Evolutionary conservation across 306 rosid genomes (phyloP).

Genomic region (Prunus padus): DNA sequence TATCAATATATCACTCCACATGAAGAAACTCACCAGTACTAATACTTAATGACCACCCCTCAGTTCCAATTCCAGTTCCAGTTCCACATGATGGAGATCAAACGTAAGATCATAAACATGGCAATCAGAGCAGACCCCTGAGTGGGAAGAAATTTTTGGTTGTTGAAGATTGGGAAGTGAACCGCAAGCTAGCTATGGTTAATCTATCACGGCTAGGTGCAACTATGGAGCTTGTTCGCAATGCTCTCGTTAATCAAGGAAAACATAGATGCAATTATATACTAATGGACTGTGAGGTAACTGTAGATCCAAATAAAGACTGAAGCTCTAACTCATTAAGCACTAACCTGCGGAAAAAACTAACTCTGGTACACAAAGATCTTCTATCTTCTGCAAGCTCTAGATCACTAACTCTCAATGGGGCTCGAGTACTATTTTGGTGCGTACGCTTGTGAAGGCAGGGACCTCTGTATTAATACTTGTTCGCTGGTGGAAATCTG

Average conservation of each 20-base stretch:
- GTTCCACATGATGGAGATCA: constrained; percentile 15
- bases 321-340: too few species aligned
- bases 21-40: constrained; percentile 4
- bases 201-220: constrained; percentile 49
- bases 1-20: too few species aligned
- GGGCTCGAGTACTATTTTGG: too few species aligned
- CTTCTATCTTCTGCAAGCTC: too few species aligned
- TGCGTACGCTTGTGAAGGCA: too few species aligned
- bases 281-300: constrained; percentile 7
- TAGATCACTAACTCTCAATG: too few species aligned
- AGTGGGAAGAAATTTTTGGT: constrained; percentile 62
- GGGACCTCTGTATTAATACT: too few species aligned
- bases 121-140: constrained; percentile 39
- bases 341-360: too few species aligned
- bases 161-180: constrained; percentile 43
- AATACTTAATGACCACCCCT: background rate
- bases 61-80: background rate
- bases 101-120: constrained; percentile 29
- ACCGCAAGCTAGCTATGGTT: constrained; percentile 32
- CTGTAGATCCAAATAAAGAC: too few species aligned
- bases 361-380: too few species aligned
- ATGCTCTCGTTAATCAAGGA: constrained; percentile 26
- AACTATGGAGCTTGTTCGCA: constrained; percentile 38
- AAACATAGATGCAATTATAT: constrained; percentile 50
- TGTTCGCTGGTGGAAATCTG: too few species aligned